A percentile compares a stretch with the other conserved stretches of the same genome.
Evolutionary conservation across 495 filamentous ascomycete species (phyloP).

Genomic region (Amorphotheca resinae): DNA sequence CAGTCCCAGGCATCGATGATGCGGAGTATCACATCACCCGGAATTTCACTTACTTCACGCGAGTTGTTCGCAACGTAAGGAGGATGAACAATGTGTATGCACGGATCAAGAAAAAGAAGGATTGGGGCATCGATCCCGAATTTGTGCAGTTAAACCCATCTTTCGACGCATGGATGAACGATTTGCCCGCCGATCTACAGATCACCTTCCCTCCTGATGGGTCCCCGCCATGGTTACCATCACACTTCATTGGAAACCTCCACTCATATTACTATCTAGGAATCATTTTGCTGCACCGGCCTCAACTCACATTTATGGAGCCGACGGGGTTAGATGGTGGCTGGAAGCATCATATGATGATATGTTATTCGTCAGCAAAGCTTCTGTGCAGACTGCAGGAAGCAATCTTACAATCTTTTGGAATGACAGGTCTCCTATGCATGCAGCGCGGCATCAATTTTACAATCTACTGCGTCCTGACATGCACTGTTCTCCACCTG

Average conservation of each 20-base stretch:
- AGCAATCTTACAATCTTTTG: conserved; percentile 63
- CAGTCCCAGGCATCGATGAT: conserved; percentile 55
- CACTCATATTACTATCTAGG: conserved; percentile 87
- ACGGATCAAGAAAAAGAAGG: conserved; percentile 64
- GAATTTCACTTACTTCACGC: conserved; percentile 71
- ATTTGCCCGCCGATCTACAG: conserved; percentile 68
- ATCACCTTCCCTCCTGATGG: conserved; percentile 68
- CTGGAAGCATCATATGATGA: conserved; percentile 80
- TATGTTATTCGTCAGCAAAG: conserved; percentile 82
- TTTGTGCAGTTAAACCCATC: conserved; percentile 67
- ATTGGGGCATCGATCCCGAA: conserved; percentile 81
- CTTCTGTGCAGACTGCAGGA: conserved; percentile 85
- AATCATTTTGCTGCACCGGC: conserved; percentile 79
- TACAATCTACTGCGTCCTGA: conserved; percentile 83
- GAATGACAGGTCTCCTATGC: conserved; percentile 69
- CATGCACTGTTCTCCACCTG: conserved; percentile 90
- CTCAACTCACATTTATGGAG: conserved; percentile 68
- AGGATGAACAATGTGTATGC: conserved; percentile 63
- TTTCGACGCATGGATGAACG: conserved; percentile 61
- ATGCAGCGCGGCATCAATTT: conserved; percentile 96
- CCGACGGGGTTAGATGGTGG: conserved; percentile 57
- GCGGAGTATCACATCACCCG: conserved; percentile 66
- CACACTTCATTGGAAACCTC: conserved; percentile 83
- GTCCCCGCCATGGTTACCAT: conserved; percentile 73
- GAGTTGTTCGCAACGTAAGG: conserved; percentile 65